Conservation (phyloP, 2,329 filamentous ascomycete genomes). For the Periglandula ipomoeae region DNA sequence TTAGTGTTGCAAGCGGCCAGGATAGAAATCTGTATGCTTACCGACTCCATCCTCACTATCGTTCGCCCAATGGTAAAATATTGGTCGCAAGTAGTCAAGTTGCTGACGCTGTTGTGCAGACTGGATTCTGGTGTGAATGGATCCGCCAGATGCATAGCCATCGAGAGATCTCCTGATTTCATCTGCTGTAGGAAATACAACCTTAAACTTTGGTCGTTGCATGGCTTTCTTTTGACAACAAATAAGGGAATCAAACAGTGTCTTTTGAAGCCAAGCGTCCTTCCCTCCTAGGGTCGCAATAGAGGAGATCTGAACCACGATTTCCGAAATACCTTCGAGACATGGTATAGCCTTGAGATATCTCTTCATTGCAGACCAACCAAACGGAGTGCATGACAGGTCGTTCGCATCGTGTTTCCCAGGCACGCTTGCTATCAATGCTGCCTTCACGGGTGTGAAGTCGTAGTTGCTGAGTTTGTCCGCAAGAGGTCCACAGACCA, state of each 20-base stretch:
- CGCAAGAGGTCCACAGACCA: slow-evolving; percentile 45
- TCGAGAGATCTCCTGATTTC: slow-evolving; percentile 70
- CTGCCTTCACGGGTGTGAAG: slow-evolving; percentile 59
- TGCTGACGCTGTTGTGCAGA: slow-evolving; percentile 64
- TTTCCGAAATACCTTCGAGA: slow-evolving; percentile 29
- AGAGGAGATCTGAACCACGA: slow-evolving; percentile 65
- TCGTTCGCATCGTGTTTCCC: slow-evolving; percentile 48
- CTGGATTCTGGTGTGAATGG: slow-evolving; percentile 74
- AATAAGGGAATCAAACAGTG: slow-evolving; percentile 45
- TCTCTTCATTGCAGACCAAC: slow-evolving; percentile 61
- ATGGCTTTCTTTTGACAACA: slow-evolving; percentile 18
- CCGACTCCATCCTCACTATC: slow-evolving; percentile 33
- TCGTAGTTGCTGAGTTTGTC: slow-evolving; percentile 53
- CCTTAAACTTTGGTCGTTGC: slow-evolving; percentile 45
- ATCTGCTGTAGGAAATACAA: slow-evolving; percentile 73
- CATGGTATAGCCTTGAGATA: slow-evolving; percentile 47
- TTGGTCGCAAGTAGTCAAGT: slow-evolving; percentile 58
- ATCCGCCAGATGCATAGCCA: slow-evolving; percentile 67
- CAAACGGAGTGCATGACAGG: slow-evolving; percentile 54
- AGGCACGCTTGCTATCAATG: slow-evolving; percentile 71
- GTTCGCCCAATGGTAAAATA: slow-evolving; percentile 69
- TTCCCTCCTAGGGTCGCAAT: slow-evolving; percentile 68
- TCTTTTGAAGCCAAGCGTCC: slow-evolving; percentile 62
- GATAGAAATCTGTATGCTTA: background rate
- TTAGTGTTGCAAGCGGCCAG: too few relatives aligned